Conservation (phyloP, 495 filamentous ascomycete genomes). For the Aspergillus kassunensis region DNA sequence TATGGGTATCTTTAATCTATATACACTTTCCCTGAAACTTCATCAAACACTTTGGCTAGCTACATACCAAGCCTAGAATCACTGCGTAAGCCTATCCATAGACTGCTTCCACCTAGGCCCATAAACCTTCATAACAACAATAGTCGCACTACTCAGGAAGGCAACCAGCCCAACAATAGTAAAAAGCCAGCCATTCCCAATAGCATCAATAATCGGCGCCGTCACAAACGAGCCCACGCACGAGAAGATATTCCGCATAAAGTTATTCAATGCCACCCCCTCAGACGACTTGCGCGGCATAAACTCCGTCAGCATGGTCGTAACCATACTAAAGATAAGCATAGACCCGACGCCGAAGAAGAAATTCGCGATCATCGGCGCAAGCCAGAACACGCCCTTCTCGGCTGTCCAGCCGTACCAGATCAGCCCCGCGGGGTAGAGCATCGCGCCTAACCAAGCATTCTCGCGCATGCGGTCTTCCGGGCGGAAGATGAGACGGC, state of each 20-base stretch:
- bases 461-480: slow-evolving; percentile 92
- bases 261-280: slow-evolving; percentile 74
- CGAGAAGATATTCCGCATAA: slow-evolving; percentile 81
- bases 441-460: slow-evolving; percentile 71
- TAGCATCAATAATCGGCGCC: slow-evolving; percentile 70
- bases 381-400: slow-evolving; percentile 55
- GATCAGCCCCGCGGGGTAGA: slow-evolving; percentile 67
- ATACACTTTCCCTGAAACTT: too few relatives aligned
- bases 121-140: slow-evolving; percentile 63
- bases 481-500: slow-evolving; percentile 66
- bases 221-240: slow-evolving; percentile 73
- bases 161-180: slow-evolving; percentile 70
- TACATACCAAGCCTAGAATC: too few relatives aligned
- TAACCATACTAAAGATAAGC: slow-evolving; percentile 77
- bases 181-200: slow-evolving; percentile 88
- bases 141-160: slow-evolving; percentile 48
- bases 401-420: slow-evolving; percentile 66
- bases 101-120: slow-evolving; percentile 62
- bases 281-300: slow-evolving; percentile 69
- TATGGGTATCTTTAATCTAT: too few relatives aligned
- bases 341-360: slow-evolving; percentile 86
- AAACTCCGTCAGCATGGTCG: slow-evolving; percentile 88
- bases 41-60: too few relatives aligned
- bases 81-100: slow-evolving; percentile 55
- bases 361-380: slow-evolving; percentile 74